Base-by-base conservation (phyloP, 106 monocot genomes). In the Dendrobium chrysotoxum region DNA sequence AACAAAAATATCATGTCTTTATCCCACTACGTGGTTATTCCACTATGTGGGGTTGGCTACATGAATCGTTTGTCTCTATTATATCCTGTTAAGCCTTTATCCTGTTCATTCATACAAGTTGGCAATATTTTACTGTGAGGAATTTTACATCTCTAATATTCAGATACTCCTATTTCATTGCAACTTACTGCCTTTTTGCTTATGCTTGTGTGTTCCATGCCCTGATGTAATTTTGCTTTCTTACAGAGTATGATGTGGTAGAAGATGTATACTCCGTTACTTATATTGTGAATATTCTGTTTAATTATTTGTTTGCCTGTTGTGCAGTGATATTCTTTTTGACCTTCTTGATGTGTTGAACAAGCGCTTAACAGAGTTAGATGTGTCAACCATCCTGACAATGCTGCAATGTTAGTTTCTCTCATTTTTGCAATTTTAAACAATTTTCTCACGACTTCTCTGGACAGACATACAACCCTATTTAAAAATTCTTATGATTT, bases 251-350 rank as follows among this genome's bases (percentile, higher is more conserved):
- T 57, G 66, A 26, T 10, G 12, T 9, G 23, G 66, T 28, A 26
- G 28, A 67, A 67, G 66, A 67, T 67, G 12, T 28, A 26, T n/a
- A 46, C 23, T 53, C 39, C 17, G 16, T 28, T 46, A 53, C 18
- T 28, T 20, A 53, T 16, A 39, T 50, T 46, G 25, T 30, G 40
- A 15, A 28, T 53, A 40, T 53, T 13, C 0, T 28, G 35, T 42
- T 28, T 77, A 40, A 53, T 4, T 28, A 8, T 53, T 15, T 53
- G 11, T n/a, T 31, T 53, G 20, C 68, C 41, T 83, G 40, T 66
- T 83, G 9, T 90, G 84, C 92, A 98, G 98, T 50, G 92, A 95
- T 88, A 87, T 98, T 57, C 80, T 98, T 46, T 98, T 92, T 82
- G 92, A 98, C 86, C 89, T 98, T 75, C 89, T 97, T 47, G 88